Evolutionary conservation across 2,329 filamentous ascomycete species (phyloP), one percentile per base, ranked within the genome.

Genomic region (Pestalotiopsis sp.): DNA sequence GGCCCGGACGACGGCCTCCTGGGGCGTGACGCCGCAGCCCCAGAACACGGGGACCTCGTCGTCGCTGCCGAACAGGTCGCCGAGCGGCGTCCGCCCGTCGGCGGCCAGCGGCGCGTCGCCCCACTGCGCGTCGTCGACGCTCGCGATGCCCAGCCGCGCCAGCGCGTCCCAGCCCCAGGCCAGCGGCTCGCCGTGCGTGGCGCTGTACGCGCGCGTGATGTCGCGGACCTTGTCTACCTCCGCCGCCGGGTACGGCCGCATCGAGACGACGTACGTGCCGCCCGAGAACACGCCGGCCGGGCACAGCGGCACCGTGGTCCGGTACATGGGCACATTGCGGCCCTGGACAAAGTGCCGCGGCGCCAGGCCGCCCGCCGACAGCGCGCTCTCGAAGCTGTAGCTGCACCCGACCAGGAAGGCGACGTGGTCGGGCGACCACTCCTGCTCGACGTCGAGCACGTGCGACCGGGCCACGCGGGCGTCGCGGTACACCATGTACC

Each of bases 21-120:
- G 89, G 1, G 90, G 89, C 49, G 90, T 91, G 12, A 91, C 89
- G 41, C 89, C 89, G 74, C 89, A 92, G 0, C 87, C 90, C 88
- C 89, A 88, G 71, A 89, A 89, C 4, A 89, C 84, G 0, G 87
- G 87, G 38, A 90, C 81, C 31, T 84, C 80, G 2, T 84, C 80
- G 14, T 82, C 79, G 23, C 78, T 78, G 14, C 76, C 78, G 17
- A 76, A 72, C 1, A 76, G 67, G 31, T 78, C 76, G 13, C 77
- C 71, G 31, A 81, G 70, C 27, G 77, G 77, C 59, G n/a, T 52
- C 65, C 77, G 74, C 0, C 84, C 86, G 38, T 84, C 81, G 31
- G 72, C 71, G 1, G 73, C 84, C 75, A 81, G 76, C 67, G 74
- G 80, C 69, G 69, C 79, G 69, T 90, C 87, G 0, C 90, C 89